These are phyloP conservation scores for Lipomyces oligophaga DNA, from an alignment of 805 yeast species.

Conservation along the genomic window DNA sequence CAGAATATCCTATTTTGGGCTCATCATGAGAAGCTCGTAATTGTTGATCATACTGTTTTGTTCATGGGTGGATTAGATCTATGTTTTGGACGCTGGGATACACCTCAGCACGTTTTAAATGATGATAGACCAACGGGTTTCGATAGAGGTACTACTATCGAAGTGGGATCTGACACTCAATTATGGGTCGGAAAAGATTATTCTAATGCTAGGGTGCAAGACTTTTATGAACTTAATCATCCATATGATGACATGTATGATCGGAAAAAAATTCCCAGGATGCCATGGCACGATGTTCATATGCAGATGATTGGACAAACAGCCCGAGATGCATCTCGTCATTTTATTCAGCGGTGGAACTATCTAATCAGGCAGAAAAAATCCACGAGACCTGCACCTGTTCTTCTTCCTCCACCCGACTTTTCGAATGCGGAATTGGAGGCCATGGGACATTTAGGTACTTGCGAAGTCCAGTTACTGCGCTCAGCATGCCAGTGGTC, in stretches of 20 bases:
- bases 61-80: conserved; percentile 94
- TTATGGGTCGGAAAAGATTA: conserved; percentile 95
- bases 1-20: conserved; percentile 98
- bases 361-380: conserved; percentile 86
- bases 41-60: conserved; percentile 82
- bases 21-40: conserved; percentile 89
- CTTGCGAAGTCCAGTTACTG: conserved; percentile 86
- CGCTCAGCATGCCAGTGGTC: conserved; percentile 95
- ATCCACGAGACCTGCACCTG: conserved; percentile 90
- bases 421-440: conserved; percentile 67
- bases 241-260: conserved; percentile 94
- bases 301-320: conserved; percentile 93
- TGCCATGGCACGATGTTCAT: conserved; percentile 99
- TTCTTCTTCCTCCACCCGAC: conserved; percentile 89
- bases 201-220: conserved; percentile 90
- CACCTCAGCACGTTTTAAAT: conserved; percentile 86
- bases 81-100: conserved; percentile 93
- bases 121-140: conserved; percentile 53
- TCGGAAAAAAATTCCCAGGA: conserved; percentile 73
- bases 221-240: conserved; percentile 71
- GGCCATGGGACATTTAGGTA: conserved; percentile 59
- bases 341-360: conserved; percentile 97
- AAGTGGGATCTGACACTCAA: conserved; percentile 50
- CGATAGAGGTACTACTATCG: conserved; percentile 26
- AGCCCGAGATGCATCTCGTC: conserved; percentile 88